phyloP scores from a whole-genome alignment of 805 yeast species.

The Ogataea degrootiae region DNA sequence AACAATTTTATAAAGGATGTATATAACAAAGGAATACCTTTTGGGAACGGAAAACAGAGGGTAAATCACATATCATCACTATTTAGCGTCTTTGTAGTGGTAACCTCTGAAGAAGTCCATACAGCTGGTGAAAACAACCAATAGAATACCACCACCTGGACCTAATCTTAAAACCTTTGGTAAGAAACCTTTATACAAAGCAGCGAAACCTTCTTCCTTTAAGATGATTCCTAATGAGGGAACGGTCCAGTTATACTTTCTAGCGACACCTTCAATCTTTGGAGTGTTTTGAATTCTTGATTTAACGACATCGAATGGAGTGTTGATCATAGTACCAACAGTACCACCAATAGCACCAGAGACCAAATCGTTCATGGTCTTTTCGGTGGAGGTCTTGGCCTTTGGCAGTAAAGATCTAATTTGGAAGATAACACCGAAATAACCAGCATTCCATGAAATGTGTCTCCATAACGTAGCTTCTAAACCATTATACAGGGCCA shows the following conservation, averaged over 20 bases:
- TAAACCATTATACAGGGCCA: slow-evolving; percentile 87
- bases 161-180: slow-evolving; percentile 97
- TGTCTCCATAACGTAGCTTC: slow-evolving; percentile 99
- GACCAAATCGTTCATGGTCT: slow-evolving; percentile 80
- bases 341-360: slow-evolving; percentile 98
- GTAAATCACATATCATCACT: neutral
- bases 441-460: slow-evolving; percentile 95
- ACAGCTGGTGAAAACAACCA: slow-evolving; percentile 92
- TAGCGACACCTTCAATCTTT: slow-evolving; percentile 62
- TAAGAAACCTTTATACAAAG: slow-evolving; percentile 91
- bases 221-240: slow-evolving; percentile 73
- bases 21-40: too few relatives aligned
- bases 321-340: slow-evolving; percentile 88
- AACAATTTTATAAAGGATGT: too few relatives aligned
- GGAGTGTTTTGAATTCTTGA: slow-evolving; percentile 85
- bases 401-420: slow-evolving; percentile 74
- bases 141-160: slow-evolving; percentile 98
- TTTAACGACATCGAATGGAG: slow-evolving; percentile 97
- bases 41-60: neutral
- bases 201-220: slow-evolving; percentile 87
- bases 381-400: slow-evolving; percentile 64
- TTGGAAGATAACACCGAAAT: slow-evolving; percentile 92
- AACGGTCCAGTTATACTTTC: slow-evolving; percentile 88
- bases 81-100: slow-evolving; percentile 29
- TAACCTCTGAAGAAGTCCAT: slow-evolving; percentile 87